Evolutionary conservation across 495 filamentous ascomycete genomes (phyloP).

Genomic region (Chaetomium fimeti): DNA sequence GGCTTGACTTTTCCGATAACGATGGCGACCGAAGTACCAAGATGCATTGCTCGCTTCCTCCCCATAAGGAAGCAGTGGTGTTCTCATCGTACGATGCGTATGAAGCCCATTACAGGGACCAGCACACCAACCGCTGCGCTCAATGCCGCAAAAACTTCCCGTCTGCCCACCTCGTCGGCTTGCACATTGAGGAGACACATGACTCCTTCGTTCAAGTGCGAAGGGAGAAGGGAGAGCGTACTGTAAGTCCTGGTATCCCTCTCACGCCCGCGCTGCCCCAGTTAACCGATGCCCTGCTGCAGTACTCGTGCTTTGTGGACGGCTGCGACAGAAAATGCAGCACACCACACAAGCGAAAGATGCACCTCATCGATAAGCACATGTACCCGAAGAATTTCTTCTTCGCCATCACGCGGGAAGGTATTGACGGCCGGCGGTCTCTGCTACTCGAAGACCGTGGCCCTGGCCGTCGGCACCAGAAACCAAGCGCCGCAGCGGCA

Average conservation of each 20-base stretch:
- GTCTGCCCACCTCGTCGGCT: conserved; percentile 63
- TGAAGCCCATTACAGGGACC: conserved; percentile 78
- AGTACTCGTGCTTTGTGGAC: conserved; percentile 90
- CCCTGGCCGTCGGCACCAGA: conserved; percentile 47
- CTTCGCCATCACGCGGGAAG: conserved; percentile 82
- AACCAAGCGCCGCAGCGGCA: conserved; percentile 41
- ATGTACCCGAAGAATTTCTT: conserved; percentile 91
- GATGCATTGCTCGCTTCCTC: conserved; percentile 79
- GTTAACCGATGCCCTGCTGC: neutral
- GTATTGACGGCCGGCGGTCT: conserved; percentile 79
- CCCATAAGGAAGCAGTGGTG: conserved; percentile 63
- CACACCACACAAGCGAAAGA: conserved; percentile 75
- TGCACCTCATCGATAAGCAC: conserved; percentile 92
- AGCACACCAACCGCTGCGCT: conserved; percentile 79
- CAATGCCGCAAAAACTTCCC: conserved; percentile 80
- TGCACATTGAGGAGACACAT: conserved; percentile 93
- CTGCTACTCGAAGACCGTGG: conserved; percentile 61
- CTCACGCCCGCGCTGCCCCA: neutral
- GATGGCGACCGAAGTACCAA: conserved; percentile 32
- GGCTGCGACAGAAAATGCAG: conserved; percentile 83
- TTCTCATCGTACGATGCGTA: conserved; percentile 80
- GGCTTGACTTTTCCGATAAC: conserved; percentile 38
- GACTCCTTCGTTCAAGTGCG: conserved; percentile 72
- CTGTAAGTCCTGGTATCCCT: conserved; percentile 52
- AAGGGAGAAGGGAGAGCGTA: conserved; percentile 79